Percentiles rank a stretch among this genome's conserved stretches.
Conservation (phyloP, 1,139 yeast species). For the Spathaspora sp. region DNA sequence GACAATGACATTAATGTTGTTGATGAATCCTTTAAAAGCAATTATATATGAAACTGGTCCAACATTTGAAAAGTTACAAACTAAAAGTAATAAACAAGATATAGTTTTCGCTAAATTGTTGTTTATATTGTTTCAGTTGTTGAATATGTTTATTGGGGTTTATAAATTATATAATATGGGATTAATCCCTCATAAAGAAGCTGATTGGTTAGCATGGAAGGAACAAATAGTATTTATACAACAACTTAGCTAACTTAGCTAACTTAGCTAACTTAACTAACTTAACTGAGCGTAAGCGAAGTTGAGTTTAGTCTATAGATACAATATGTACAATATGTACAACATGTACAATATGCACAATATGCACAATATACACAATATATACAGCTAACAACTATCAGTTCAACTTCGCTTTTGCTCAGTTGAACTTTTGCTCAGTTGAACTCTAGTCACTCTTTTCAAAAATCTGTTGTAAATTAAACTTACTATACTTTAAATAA, state of each 20-base stretch:
- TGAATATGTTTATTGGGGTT: conserved; percentile 71
- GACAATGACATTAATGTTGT: conserved; percentile 84
- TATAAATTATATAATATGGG: conserved; percentile 91
- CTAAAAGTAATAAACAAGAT: conserved; percentile 37
- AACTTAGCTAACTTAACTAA: conserved; percentile 6
- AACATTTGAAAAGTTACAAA: conserved; percentile 39
- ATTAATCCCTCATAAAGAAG: conserved; percentile 76
- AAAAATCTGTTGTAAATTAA: conserved; percentile 63
- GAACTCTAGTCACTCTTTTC: conserved; percentile 31
- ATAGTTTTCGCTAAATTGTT: conserved; percentile 39
- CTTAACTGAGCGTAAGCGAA: neutral
- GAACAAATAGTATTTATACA: conserved; percentile 33
- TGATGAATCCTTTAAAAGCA: conserved; percentile 75
- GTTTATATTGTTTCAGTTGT: conserved; percentile 58
- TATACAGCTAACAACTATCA: neutral
- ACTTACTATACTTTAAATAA: conserved; percentile 55
- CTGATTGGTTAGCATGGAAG: conserved; percentile 95
- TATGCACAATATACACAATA: neutral
- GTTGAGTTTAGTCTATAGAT: too few species aligned
- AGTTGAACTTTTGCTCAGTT: neutral
- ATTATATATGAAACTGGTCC: conserved; percentile 55
- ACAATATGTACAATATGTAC: neutral
- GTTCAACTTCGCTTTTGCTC: neutral
- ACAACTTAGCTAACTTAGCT: conserved; percentile 8
- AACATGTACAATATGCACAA: neutral